Evolutionary conservation across 306 rosid species (phyloP), one percentile per base, ranked within the genome.

Genomic region (Cercis canadensis): DNA sequence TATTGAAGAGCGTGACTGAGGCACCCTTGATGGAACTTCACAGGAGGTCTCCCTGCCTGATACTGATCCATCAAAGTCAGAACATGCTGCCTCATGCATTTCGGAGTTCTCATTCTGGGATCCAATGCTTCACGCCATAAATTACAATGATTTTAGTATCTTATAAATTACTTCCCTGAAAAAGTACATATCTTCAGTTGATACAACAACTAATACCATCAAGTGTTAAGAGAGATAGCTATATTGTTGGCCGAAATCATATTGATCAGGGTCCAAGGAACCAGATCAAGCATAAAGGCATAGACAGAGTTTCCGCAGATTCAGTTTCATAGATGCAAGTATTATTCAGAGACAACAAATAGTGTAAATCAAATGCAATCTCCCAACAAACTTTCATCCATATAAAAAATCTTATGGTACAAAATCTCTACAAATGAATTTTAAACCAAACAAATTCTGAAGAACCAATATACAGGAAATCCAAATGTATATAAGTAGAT

Each of bases 1-100:
- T 75, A 69, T 41, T 36, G 41, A 62, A 67, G 62, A 55, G 86
- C 87, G 97, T 90, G 96, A 87, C 52, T 31, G 92, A 87, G 98
- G 94, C 87, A 77, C 47, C 31, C 96, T 77, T 90, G 96, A 89
- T 54, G 96, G 94, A 86, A 95, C 97, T 94, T 90, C 98, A 64
- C 98, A 94, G 97, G 97, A 75, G 96, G 97, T 90, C 97, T 41
- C 98, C 98, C 96, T 57, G 70, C 97, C 97, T 87, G 97, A 49
- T 94, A 90, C 97, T 90, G 64, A 74, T 90, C 90, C 97, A 83
- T 58, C 99, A 91, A 24, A 87, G 96, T 72, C 45, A 43, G 57
- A 62, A 67, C 17, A 72, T 31, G 18, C 47, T 81, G 89, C 99
- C 92, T 84, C 93, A 4, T 5, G 96, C 96, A 94, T 94, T 84